These are phyloP conservation scores for Avicennia marina DNA, from an alignment of 257 asterid genomes.

Conservation along the genomic window DNA sequence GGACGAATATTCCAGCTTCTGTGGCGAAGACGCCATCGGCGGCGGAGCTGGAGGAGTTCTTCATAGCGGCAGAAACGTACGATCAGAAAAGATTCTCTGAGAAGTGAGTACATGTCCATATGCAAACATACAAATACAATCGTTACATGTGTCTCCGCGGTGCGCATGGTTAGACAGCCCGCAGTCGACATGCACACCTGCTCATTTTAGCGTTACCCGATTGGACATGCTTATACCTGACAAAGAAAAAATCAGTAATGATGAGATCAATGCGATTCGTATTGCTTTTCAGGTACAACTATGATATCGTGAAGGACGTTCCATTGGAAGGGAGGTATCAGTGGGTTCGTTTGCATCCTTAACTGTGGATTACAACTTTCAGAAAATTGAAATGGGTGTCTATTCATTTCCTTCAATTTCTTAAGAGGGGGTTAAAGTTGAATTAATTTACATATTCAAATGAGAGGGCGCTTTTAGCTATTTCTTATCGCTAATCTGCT, in stretches of 20 bases:
- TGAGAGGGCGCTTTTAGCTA: too few relatives aligned
- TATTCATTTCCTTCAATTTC: too few relatives aligned
- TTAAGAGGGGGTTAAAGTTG: too few relatives aligned
- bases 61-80: slow-evolving; percentile 48
- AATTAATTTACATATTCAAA: too few relatives aligned
- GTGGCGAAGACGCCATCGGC: slow-evolving; percentile 35
- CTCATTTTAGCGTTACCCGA: background rate
- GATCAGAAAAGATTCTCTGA: slow-evolving; percentile 46
- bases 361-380: background rate
- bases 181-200: background rate
- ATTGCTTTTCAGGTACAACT: slow-evolving; percentile 55
- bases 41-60: slow-evolving; percentile 66
- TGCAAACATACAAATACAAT: background rate
- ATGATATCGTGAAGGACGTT: slow-evolving; percentile 50
- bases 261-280: slow-evolving; percentile 7
- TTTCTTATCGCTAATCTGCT: too few relatives aligned
- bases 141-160: slow-evolving; percentile 10
- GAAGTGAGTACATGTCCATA: slow-evolving; percentile 43
- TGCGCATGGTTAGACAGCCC: slow-evolving; percentile 15
- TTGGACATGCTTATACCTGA: background rate
- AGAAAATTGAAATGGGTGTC: too few relatives aligned
- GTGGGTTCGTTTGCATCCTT: slow-evolving; percentile 45
- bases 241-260: background rate
- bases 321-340: slow-evolving; percentile 68
- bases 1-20: background rate